Evolutionary conservation across 805 yeast genomes (phyloP).

Genomic region (Yarrowia phangngaensis): DNA sequence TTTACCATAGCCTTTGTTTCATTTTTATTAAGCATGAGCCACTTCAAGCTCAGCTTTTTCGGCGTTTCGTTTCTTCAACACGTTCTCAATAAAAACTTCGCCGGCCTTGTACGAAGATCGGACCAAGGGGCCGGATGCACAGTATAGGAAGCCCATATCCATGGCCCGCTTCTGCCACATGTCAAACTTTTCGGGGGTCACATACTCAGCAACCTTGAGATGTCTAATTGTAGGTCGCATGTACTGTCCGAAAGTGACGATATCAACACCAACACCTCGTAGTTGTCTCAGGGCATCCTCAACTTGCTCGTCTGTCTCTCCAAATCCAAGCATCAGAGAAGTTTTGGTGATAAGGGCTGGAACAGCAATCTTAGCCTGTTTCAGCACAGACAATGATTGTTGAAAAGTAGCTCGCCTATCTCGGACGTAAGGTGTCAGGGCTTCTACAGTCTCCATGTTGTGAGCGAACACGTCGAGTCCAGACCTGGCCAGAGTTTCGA

Average conservation of each 20-base stretch:
- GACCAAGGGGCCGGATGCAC: constrained; percentile 96
- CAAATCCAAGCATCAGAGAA: constrained; percentile 92
- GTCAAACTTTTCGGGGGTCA: constrained; percentile 90
- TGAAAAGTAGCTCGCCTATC: constrained; percentile 95
- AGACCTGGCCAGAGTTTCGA: constrained; percentile 69
- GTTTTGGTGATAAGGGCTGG: constrained; percentile 84
- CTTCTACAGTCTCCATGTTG: constrained; percentile 95
- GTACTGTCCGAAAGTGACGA: constrained; percentile 97
- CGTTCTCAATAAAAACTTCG: constrained; percentile 93
- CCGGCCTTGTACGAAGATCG: constrained; percentile 98
- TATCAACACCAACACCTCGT: constrained; percentile 76
- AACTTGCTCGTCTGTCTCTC: constrained; percentile 91
- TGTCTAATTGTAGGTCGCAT: constrained; percentile 99
- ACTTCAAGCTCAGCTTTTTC: no score
- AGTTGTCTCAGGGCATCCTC: constrained; percentile 70
- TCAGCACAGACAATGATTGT: constrained; percentile 74
- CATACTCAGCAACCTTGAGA: constrained; percentile 95
- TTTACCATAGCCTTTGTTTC: no score
- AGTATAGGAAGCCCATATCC: constrained; percentile 88
- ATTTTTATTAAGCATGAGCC: no score
- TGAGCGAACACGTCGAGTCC: constrained; percentile 97
- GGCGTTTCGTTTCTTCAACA: constrained; percentile 62
- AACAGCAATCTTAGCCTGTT: constrained; percentile 72
- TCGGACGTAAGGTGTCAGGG: constrained; percentile 86
- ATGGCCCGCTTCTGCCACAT: constrained; percentile 83